A percentile compares a stretch with the other conserved stretches of the same genome.
Evolutionary conservation across 2,329 filamentous ascomycete genomes (phyloP).

Genomic region (Nannizziopsis arthrosporioides): DNA sequence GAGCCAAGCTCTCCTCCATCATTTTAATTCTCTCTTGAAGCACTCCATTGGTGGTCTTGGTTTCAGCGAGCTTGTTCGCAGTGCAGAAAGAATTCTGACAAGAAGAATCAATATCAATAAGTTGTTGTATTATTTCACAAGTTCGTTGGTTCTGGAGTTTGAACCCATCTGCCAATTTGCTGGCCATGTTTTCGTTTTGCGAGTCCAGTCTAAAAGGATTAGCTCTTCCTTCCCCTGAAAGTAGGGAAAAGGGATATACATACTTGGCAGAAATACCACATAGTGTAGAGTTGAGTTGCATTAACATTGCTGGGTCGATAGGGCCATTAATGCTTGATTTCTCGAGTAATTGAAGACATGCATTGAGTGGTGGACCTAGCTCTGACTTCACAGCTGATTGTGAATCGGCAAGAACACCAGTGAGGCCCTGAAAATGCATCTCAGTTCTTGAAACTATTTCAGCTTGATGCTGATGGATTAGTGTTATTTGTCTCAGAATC

Average conservation of each 20-base stretch:
- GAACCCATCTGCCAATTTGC: constrained; percentile 15
- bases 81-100: constrained; percentile 12
- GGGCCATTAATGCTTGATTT: constrained; percentile 1
- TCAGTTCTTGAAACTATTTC: constrained; percentile 9
- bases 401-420: neutral
- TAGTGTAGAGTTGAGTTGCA: constrained; percentile 1
- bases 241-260: constrained; percentile 8
- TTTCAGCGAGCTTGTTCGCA: constrained; percentile 18
- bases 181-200: constrained; percentile 14
- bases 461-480: constrained; percentile 7
- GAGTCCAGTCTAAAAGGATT: constrained; percentile 19
- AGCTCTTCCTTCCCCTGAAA: neutral
- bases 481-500: constrained; percentile 5
- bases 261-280: constrained; percentile 19
- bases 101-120: constrained; percentile 12
- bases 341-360: constrained; percentile 10
- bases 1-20: constrained; percentile 16
- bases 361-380: constrained; percentile 4
- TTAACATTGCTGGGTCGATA: constrained; percentile 3
- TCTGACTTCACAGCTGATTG: constrained; percentile 9
- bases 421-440: constrained; percentile 1
- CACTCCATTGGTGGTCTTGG: constrained; percentile 14
- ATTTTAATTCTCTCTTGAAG: constrained; percentile 18
- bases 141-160: constrained; percentile 13
- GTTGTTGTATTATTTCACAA: constrained; percentile 12